These are phyloP conservation scores for Globisporangium sylvaticum DNA, from an alignment of 352 stramenopile genomes.

Conservation along the genomic window DNA sequence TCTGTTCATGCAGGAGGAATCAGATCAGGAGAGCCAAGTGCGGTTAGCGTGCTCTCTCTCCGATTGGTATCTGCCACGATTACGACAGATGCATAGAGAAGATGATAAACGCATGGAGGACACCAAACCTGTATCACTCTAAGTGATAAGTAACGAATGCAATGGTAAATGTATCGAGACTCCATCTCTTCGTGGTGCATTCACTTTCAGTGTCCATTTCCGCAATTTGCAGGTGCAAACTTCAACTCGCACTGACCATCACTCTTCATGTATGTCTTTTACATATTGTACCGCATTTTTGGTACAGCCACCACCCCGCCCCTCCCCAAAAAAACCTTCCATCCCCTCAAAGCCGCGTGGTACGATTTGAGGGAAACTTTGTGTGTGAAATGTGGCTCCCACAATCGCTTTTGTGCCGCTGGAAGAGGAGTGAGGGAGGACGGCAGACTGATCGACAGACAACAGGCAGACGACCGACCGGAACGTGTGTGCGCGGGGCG, in stretches of 20 bases:
- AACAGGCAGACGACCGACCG: not conserved
- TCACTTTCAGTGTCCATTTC: not conserved
- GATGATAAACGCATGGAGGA: no score
- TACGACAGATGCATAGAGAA: not conserved
- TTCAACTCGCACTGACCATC: not conserved
- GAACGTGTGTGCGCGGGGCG: not conserved
- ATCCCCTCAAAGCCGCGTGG: slow-evolving; percentile 1
- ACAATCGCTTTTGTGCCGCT: slow-evolving; percentile 1
- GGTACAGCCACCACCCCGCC: not conserved
- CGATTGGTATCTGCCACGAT: no score
- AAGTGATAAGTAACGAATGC: no score
- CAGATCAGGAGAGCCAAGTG: no score
- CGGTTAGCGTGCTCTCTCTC: no score
- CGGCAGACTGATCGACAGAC: not conserved
- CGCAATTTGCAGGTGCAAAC: not conserved
- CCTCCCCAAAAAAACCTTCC: not conserved
- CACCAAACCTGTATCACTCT: no score
- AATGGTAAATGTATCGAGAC: not conserved
- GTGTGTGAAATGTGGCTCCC: not conserved
- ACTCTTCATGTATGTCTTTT: not conserved
- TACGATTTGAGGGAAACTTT: not conserved
- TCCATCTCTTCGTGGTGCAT: not conserved
- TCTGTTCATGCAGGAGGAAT: no score
- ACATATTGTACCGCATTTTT: not conserved
- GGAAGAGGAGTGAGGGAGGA: not conserved